These are phyloP conservation scores for Cornus kousa DNA, from an alignment of 148 eudicot genomes.

Conservation along the genomic window DNA sequence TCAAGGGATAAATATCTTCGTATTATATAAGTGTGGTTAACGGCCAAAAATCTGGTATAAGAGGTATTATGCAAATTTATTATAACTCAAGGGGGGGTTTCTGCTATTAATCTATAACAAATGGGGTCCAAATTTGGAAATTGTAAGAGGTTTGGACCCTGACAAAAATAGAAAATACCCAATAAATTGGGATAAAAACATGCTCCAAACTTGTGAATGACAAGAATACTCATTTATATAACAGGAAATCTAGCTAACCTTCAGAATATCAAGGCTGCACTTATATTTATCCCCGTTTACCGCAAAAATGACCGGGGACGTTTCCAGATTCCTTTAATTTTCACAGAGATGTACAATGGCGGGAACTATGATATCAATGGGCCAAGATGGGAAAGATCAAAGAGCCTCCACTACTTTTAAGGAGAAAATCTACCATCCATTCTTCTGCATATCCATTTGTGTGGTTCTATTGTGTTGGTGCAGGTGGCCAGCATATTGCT, in stretches of 20 bases:
- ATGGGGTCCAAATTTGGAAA: not conserved
- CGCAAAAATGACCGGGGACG: slow-evolving; percentile 10
- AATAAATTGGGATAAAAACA: not conserved
- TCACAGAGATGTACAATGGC: slow-evolving; percentile 21
- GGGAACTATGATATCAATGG: slow-evolving; percentile 17
- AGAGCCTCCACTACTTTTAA: slow-evolving; percentile 19
- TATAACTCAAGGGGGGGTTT: too few species aligned
- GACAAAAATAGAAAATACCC: not conserved
- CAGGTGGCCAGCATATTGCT: not conserved
- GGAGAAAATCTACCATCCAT: slow-evolving; percentile 10
- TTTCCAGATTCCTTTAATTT: slow-evolving; percentile 9
- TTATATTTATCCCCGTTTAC: slow-evolving; percentile 2
- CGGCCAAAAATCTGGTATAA: too few species aligned
- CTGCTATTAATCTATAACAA: too few species aligned
- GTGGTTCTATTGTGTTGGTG: not conserved
- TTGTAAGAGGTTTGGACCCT: not conserved
- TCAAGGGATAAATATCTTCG: too few species aligned
- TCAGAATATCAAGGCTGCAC: not conserved
- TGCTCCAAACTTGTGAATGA: not conserved
- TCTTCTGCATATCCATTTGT: slow-evolving; percentile 8
- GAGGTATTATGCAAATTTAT: too few species aligned
- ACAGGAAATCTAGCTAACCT: not conserved
- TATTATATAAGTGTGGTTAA: too few species aligned
- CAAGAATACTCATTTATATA: not conserved
- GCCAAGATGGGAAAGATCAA: slow-evolving; percentile 17